Percentiles rank a stretch among this genome's conserved stretches.
phyloP scores from a whole-genome alignment of 495 filamentous ascomycete species.

The Annulohypoxylon nitens region DNA sequence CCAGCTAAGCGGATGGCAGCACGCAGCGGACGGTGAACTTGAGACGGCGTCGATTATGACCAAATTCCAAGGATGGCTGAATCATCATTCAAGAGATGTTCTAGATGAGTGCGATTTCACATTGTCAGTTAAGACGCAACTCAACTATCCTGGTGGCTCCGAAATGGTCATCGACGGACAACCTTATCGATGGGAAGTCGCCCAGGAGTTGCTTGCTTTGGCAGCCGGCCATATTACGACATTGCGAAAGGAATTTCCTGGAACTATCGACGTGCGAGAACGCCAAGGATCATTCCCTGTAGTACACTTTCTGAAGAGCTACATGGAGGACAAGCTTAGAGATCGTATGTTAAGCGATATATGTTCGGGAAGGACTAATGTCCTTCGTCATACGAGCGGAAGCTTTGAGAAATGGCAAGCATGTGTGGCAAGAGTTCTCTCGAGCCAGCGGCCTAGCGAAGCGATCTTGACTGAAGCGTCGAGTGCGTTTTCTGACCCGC shows the following conservation, averaged over 20 bases:
- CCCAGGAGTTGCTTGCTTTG: slow-evolving; percentile 58
- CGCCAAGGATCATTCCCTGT: slow-evolving; percentile 55
- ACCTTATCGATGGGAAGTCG: slow-evolving; percentile 63
- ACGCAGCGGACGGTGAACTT: slow-evolving; percentile 56
- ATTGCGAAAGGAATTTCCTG: slow-evolving; percentile 50
- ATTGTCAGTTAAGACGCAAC: slow-evolving; percentile 61
- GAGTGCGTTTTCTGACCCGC: slow-evolving; percentile 50
- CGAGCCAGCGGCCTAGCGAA: slow-evolving; percentile 25
- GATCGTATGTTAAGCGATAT: slow-evolving; percentile 50
- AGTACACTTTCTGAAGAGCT: slow-evolving; percentile 54
- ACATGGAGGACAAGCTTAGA: slow-evolving; percentile 56
- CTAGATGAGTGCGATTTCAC: slow-evolving; percentile 71
- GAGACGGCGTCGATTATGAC: slow-evolving; percentile 58
- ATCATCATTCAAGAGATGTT: slow-evolving; percentile 61
- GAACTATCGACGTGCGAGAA: slow-evolving; percentile 57
- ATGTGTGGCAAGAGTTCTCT: slow-evolving; percentile 53
- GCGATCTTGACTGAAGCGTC: slow-evolving; percentile 39
- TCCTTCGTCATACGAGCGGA: slow-evolving; percentile 47
- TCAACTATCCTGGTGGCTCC: slow-evolving; percentile 64
- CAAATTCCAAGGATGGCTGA: slow-evolving; percentile 63
- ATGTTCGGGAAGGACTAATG: slow-evolving; percentile 37
- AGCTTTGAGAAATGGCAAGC: slow-evolving; percentile 26
- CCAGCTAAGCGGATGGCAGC: slow-evolving; percentile 63
- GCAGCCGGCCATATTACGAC: slow-evolving; percentile 51
- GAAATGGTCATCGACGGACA: slow-evolving; percentile 64